Evolutionary conservation across 768 basidiomycete genomes (phyloP).

Genomic region (Boletus eberwhitei): DNA sequence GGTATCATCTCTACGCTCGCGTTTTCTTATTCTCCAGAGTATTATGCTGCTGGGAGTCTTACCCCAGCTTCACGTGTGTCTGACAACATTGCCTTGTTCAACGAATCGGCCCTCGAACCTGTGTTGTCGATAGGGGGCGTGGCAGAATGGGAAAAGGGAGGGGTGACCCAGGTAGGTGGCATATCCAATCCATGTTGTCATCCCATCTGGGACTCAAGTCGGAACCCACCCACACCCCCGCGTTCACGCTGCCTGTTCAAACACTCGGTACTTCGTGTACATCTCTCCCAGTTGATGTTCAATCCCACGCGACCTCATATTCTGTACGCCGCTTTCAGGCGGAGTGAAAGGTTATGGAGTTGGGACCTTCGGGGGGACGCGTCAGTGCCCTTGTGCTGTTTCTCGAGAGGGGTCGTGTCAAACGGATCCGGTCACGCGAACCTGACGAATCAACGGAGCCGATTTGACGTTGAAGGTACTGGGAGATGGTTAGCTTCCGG

Average conservation of each 20-base stretch:
- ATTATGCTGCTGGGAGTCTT: slow-evolving; percentile 81
- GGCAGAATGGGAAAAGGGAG: slow-evolving; percentile 29
- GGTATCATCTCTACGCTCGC: slow-evolving; percentile 86
- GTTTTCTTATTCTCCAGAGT: slow-evolving; percentile 62
- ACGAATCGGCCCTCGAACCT: slow-evolving; percentile 54
- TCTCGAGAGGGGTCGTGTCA: slow-evolving; percentile 3
- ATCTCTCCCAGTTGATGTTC: slow-evolving; percentile 58
- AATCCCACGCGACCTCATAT: slow-evolving; percentile 69
- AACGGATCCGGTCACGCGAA: neutral
- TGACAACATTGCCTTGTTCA: slow-evolving; percentile 64
- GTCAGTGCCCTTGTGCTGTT: slow-evolving; percentile 40
- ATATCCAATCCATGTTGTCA: neutral
- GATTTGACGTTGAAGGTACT: slow-evolving; percentile 72
- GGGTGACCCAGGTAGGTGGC: slow-evolving; percentile 48
- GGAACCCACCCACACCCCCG: neutral
- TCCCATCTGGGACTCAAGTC: neutral
- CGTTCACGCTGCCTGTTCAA: neutral
- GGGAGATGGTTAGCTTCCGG: slow-evolving; percentile 67
- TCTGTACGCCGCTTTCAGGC: slow-evolving; percentile 77
- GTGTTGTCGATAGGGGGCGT: slow-evolving; percentile 65
- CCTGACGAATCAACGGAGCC: slow-evolving; percentile 69
- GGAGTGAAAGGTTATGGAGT: slow-evolving; percentile 53
- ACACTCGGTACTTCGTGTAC: neutral
- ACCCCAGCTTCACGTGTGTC: slow-evolving; percentile 41
- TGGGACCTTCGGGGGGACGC: slow-evolving; percentile 77